Evolutionary conservation across 2,329 filamentous ascomycete genomes (phyloP).

Genomic region (Teratosphaeria pseudoeucalypti): DNA sequence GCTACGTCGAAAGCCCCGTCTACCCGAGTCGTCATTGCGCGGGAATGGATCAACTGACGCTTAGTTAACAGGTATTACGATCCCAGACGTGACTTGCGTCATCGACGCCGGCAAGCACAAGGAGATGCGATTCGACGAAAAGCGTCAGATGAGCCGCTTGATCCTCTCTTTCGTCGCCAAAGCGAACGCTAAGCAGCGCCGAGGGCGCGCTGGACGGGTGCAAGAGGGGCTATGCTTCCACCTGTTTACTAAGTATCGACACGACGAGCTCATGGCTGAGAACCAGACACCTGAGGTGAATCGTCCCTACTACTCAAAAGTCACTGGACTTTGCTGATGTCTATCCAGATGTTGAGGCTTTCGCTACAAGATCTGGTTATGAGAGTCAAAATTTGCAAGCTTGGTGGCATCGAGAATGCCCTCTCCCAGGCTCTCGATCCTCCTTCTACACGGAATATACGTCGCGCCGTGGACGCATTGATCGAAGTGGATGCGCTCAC

Average conservation of each 20-base stretch:
- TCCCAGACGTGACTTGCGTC: slow-evolving; percentile 93
- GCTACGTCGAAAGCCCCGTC: neutral
- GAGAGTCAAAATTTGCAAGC: slow-evolving; percentile 92
- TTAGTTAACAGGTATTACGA: slow-evolving; percentile 63
- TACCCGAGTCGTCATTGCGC: neutral
- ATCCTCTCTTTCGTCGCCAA: slow-evolving; percentile 92
- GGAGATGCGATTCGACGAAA: slow-evolving; percentile 94
- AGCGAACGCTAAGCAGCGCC: slow-evolving; percentile 89
- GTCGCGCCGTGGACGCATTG: slow-evolving; percentile 81
- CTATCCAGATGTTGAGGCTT: slow-evolving; percentile 63
- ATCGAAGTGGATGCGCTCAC: slow-evolving; percentile 89
- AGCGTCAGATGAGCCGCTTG: slow-evolving; percentile 77
- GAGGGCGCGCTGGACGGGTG: slow-evolving; percentile 88
- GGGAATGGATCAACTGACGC: neutral
- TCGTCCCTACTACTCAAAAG: neutral
- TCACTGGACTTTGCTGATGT: neutral
- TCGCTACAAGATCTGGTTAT: slow-evolving; percentile 92
- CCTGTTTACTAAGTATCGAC: slow-evolving; percentile 80
- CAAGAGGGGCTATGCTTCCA: slow-evolving; percentile 94
- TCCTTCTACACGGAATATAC: slow-evolving; percentile 83
- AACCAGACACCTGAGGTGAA: slow-evolving; percentile 78
- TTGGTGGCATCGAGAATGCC: slow-evolving; percentile 86
- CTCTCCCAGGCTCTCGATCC: slow-evolving; percentile 80
- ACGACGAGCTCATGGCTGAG: slow-evolving; percentile 74
- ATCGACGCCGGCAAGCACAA: slow-evolving; percentile 95